Evolutionary conservation across 352 stramenopile genomes (phyloP).

Genomic region (Phytophthora constricta): DNA sequence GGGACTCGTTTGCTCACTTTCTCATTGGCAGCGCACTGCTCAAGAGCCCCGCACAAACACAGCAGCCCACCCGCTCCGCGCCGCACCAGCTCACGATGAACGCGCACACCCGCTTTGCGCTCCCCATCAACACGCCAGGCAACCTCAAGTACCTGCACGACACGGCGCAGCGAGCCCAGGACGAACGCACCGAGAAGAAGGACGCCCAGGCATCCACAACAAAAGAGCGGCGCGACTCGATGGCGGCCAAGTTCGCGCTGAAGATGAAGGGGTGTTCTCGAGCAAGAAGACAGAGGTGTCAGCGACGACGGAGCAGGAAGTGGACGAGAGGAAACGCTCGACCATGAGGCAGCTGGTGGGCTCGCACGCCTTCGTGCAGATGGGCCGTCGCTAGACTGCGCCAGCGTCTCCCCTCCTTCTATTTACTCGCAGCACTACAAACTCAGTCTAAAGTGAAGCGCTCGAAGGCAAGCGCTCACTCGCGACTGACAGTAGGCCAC

Average conservation of each 20-base stretch:
- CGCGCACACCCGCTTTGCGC: constrained; percentile 3
- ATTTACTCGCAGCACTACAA: background rate
- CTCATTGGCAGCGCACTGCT: background rate
- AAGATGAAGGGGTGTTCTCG: constrained; percentile 30
- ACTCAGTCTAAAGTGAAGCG: background rate
- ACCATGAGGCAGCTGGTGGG: constrained; percentile 7
- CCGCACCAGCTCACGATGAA: background rate
- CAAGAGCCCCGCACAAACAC: background rate
- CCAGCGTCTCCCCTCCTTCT: background rate
- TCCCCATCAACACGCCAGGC: constrained; percentile 10
- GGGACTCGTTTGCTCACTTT: background rate
- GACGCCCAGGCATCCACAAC: constrained; percentile 7
- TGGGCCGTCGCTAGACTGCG: background rate
- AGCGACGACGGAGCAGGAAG: background rate
- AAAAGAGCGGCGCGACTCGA: constrained; percentile 10
- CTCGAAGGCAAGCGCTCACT: background rate
- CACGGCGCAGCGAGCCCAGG: background rate
- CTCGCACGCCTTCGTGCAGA: constrained; percentile 1
- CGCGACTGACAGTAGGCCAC: too few species aligned
- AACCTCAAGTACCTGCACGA: constrained; percentile 8
- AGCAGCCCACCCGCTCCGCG: background rate
- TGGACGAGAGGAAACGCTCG: constrained; percentile 24
- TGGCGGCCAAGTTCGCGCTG: constrained; percentile 14
- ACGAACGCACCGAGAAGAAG: background rate
- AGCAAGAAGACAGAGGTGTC: constrained; percentile 9